phyloP scores from a whole-genome alignment of 2,329 filamentous ascomycete species.

The Fusarium neocosmosporiellum region DNA sequence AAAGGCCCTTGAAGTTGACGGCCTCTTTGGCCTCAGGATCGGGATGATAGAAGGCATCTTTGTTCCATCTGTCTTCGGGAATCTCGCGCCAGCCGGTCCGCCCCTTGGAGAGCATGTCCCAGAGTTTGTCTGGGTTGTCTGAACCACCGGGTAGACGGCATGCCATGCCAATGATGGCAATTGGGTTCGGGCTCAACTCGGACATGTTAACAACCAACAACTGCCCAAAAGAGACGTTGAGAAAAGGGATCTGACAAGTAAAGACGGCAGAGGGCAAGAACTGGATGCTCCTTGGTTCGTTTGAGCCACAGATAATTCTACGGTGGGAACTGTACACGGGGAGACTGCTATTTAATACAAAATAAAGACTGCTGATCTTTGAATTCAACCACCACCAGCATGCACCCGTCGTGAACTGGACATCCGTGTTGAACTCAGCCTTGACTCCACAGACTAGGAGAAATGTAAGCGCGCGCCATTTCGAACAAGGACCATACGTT shows the following conservation, averaged over 20 bases:
- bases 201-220: slow-evolving; percentile 4
- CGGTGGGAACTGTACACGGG: neutral
- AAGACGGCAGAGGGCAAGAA: neutral
- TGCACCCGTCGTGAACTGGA: neutral
- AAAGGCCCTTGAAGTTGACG: slow-evolving; percentile 22
- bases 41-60: slow-evolving; percentile 37
- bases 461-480: slow-evolving; percentile 4
- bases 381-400: neutral
- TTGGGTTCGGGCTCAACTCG: slow-evolving; percentile 22
- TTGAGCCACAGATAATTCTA: neutral
- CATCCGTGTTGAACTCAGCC: slow-evolving; percentile 1
- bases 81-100: slow-evolving; percentile 34
- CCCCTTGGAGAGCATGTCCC: slow-evolving; percentile 42
- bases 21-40: slow-evolving; percentile 31
- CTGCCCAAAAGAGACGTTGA: neutral
- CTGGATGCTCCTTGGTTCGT: neutral
- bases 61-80: slow-evolving; percentile 40
- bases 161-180: slow-evolving; percentile 46
- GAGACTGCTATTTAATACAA: slow-evolving; percentile 16
- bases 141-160: slow-evolving; percentile 45
- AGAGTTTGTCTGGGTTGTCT: slow-evolving; percentile 41
- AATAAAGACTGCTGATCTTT: neutral
- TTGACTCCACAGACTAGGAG: neutral
- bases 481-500: neutral
- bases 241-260: neutral